Evolutionary conservation across 257 asterid species (phyloP).

Genomic region (Solanum sparsipilum): DNA sequence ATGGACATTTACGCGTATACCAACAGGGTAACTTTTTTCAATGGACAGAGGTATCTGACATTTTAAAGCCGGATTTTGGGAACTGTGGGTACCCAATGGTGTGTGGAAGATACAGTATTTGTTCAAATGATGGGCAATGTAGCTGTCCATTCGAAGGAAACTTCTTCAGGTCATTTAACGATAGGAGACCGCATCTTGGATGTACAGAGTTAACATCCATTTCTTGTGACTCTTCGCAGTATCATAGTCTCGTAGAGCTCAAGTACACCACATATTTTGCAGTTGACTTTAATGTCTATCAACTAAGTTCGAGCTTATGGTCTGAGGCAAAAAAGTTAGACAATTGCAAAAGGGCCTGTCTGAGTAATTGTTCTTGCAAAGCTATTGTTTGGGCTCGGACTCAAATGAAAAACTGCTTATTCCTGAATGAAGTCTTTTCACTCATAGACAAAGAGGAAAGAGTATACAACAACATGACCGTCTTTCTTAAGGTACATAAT

Average conservation of each 20-base stretch:
- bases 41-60: not conserved
- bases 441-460: not conserved
- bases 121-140: not conserved
- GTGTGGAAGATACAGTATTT: not conserved
- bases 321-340: not conserved
- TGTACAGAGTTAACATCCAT: not conserved
- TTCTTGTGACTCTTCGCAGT: not conserved
- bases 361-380: conserved; percentile 1
- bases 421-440: not conserved
- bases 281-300: not conserved
- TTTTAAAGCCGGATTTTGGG: not conserved
- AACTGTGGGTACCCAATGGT: not conserved
- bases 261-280: not conserved
- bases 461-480: not conserved
- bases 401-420: not conserved
- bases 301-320: not conserved
- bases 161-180: not conserved
- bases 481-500: not conserved
- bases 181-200: not conserved
- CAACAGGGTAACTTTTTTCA: not conserved
- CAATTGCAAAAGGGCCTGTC: not conserved
- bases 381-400: not conserved
- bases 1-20: not conserved
- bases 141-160: not conserved
- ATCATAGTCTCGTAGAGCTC: not conserved